Evolutionary conservation across 306 rosid species (phyloP).

Genomic region (Rosa rugosa): DNA sequence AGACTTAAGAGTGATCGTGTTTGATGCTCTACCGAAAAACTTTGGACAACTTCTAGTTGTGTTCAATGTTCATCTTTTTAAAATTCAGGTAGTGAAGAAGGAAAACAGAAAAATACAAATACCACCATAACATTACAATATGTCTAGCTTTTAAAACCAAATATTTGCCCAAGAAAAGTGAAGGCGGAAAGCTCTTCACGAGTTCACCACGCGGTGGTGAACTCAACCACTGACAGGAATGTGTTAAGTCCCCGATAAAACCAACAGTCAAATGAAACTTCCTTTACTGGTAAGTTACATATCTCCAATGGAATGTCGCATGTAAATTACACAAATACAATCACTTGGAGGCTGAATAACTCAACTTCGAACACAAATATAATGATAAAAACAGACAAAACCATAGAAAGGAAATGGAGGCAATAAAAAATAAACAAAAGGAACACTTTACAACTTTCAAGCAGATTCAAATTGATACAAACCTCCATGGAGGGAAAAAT

Average conservation of each 20-base stretch:
- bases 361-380: slow-evolving; percentile 8
- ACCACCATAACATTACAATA: not conserved
- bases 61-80: too few relatives aligned
- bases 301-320: slow-evolving; percentile 9
- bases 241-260: not conserved
- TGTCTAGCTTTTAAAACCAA: not conserved
- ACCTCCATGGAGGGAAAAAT: slow-evolving; percentile 29
- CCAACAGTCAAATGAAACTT: not conserved
- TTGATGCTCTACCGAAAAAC: too few relatives aligned
- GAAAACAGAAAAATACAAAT: not conserved
- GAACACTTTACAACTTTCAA: slow-evolving; percentile 46
- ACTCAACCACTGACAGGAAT: not conserved
- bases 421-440: not conserved
- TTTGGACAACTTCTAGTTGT: too few relatives aligned
- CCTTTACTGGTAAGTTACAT: not conserved
- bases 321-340: slow-evolving; percentile 25
- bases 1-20: too few relatives aligned
- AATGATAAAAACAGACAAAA: not conserved
- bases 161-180: not conserved
- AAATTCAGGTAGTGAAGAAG: not conserved
- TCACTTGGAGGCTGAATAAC: slow-evolving; percentile 25
- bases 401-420: not conserved
- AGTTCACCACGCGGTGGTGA: not conserved
- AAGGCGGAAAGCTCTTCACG: too few relatives aligned
- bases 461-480: slow-evolving; percentile 38